A percentile compares a stretch with the other conserved stretches of the same genome.
Conservation (phyloP, 805 yeast genomes). For the Ogataea henricii region DNA sequence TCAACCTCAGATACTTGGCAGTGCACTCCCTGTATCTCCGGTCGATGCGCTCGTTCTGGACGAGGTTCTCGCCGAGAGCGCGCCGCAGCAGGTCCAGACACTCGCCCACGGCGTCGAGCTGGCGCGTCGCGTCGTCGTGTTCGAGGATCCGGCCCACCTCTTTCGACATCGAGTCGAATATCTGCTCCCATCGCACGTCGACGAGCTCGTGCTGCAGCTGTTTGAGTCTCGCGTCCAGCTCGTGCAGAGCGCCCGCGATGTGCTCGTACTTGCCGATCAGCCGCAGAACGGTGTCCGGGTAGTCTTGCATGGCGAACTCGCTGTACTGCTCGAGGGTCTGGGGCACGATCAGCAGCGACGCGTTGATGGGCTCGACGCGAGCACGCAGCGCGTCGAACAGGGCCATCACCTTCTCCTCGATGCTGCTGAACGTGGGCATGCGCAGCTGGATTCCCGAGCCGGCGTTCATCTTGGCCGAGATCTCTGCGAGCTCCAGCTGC, state of each 20-base stretch:
- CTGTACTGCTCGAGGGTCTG: slow-evolving; percentile 47
- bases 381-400: slow-evolving; percentile 45
- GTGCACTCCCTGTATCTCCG: slow-evolving; percentile 6
- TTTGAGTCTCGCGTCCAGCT: slow-evolving; percentile 42
- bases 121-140: neutral
- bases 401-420: slow-evolving; percentile 43
- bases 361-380: slow-evolving; percentile 51
- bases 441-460: slow-evolving; percentile 23
- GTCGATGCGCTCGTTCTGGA: slow-evolving; percentile 10
- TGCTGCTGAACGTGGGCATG: slow-evolving; percentile 41
- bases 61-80: slow-evolving; percentile 24
- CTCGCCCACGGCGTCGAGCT: slow-evolving; percentile 11
- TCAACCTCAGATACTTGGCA: slow-evolving; percentile 9
- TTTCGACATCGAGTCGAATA: slow-evolving; percentile 49
- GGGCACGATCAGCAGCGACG: slow-evolving; percentile 54
- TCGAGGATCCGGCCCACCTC: slow-evolving; percentile 38
- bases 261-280: slow-evolving; percentile 42
- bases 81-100: slow-evolving; percentile 25
- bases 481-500: slow-evolving; percentile 14
- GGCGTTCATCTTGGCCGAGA: slow-evolving; percentile 12
- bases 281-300: slow-evolving; percentile 35
- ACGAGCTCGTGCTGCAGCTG: slow-evolving; percentile 48
- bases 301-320: slow-evolving; percentile 29
- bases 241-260: slow-evolving; percentile 43
- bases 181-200: slow-evolving; percentile 56